Evolutionary conservation across 164 flowering plant species (phyloP).

Genomic region (Liriodendron chinense): DNA sequence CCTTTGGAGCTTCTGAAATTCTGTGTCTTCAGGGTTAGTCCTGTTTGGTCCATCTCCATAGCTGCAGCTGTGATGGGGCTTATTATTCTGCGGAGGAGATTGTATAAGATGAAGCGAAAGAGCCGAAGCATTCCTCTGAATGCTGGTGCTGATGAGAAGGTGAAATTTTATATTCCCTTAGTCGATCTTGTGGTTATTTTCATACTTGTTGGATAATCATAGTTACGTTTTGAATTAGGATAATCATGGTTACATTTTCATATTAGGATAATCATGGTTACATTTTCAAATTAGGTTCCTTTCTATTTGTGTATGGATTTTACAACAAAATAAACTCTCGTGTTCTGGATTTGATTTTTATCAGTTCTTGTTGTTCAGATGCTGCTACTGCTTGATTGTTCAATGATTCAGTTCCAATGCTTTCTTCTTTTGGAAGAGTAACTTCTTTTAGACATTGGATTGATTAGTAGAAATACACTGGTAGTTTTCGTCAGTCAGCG

Average conservation of each 20-base stretch:
- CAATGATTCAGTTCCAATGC: background rate
- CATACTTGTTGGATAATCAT: background rate
- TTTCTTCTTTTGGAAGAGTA: background rate
- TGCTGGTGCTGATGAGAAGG: constrained; percentile 84
- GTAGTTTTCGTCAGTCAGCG: background rate
- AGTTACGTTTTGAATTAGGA: too few species aligned
- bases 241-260: too few species aligned
- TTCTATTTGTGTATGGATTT: background rate
- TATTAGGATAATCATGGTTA: background rate
- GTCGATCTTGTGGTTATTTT: background rate
- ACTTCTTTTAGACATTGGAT: background rate
- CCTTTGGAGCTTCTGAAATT: constrained; percentile 74
- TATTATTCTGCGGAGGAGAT: constrained; percentile 59
- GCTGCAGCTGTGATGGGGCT: constrained; percentile 84
- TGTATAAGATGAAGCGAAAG: constrained; percentile 73
- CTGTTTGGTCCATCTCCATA: constrained; percentile 77
- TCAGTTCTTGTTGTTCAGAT: background rate
- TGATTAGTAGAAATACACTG: background rate
- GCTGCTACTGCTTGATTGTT: background rate
- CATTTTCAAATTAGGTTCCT: background rate
- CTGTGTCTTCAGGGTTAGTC: constrained; percentile 64
- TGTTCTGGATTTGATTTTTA: background rate
- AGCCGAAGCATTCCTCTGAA: constrained; percentile 55
- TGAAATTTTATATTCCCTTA: constrained; percentile 17
- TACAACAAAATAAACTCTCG: background rate